Evolutionary conservation across 2,329 filamentous ascomycete species (phyloP), one percentile per base, ranked within the genome.

Genomic region (Trichoderma oligosporum): DNA sequence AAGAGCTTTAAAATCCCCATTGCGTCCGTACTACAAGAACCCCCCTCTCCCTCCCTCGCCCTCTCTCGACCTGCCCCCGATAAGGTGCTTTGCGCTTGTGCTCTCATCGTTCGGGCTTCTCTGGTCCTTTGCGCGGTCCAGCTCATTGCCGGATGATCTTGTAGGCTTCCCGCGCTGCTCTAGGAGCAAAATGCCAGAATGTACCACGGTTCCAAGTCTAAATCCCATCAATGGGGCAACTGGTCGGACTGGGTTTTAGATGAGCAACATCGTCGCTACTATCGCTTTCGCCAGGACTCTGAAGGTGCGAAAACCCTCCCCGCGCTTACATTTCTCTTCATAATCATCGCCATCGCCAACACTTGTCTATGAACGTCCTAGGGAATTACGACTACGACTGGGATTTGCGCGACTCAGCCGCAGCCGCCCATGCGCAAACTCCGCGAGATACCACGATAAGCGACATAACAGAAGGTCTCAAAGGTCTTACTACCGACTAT

Each of bases 231-330:
- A 36, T 68, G 65, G 66, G 62, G 64, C 41, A 58, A 58, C 25
- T 68, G 64, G 65, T 67, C 66, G 18, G 62, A 65, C 25, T 68
- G 66, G 67, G 61, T 55, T 38, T 62, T 59, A 57, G 64, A 67
- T 54, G 59, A 59, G 42, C 47, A 48, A 11, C 56, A 56, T 22
- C 42, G 59, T 22, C 46, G 60, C 8, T 62, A 61, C 46, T 66
- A 65, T 57, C 64, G 67, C 18, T 64, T 68, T 53, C 62, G 66
- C 33, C 65, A 65, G 59, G 65, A 66, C 56, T 47, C 56, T 22
- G 56, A 65, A 59, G 65, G 64, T 66, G 58, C 52, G 63, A 48
- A 49, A 22, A 35, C 20, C 11, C 55, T 24, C 29, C 49, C 52
- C 51, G 45, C 41, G 49, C 51, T 51, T 45, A 48, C 24, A 14